phyloP scores from a whole-genome alignment of 2,329 filamentous ascomycete genomes.

The Sarocladiaceae sp. region DNA sequence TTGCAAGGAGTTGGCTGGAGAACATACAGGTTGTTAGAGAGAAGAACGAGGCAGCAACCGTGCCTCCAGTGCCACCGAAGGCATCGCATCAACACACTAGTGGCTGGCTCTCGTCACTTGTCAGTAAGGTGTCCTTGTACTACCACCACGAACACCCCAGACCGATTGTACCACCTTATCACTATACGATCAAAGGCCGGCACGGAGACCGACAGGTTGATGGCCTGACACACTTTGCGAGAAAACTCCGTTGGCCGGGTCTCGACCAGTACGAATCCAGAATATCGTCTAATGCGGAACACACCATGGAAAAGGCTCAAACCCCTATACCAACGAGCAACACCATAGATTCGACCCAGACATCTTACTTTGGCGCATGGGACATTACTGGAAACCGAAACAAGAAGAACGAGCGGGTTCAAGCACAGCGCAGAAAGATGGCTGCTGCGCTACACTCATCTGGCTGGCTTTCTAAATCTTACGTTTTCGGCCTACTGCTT shows the following conservation, averaged over 20 bases:
- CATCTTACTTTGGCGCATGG: conserved; percentile 44
- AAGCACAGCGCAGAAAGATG: conserved; percentile 47
- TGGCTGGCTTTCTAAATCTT: conserved; percentile 66
- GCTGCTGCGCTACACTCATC: conserved; percentile 54
- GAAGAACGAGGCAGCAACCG: conserved; percentile 20
- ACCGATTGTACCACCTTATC: conserved; percentile 24
- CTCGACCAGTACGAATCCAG: conserved; percentile 47
- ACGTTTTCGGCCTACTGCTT: conserved; percentile 60
- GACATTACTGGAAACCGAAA: conserved; percentile 28
- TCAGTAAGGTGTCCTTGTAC: conserved; percentile 47
- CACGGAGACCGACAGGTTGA: conserved; percentile 55
- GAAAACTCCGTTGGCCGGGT: conserved; percentile 58
- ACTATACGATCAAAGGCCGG: conserved; percentile 50
- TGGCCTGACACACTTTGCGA: conserved; percentile 61
- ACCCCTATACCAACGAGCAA: conserved; percentile 26
- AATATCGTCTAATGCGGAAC: conserved; percentile 44
- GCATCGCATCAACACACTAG: conserved; percentile 17
- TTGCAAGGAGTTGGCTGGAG: conserved; percentile 64
- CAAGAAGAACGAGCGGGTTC: conserved; percentile 23
- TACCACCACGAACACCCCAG: conserved; percentile 29
- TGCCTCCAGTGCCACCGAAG: background rate
- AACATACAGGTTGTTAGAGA: conserved; percentile 56
- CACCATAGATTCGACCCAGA: conserved; percentile 30
- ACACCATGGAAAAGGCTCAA: conserved; percentile 22
- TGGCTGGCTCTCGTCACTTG: conserved; percentile 55